Evolutionary conservation across 306 rosid genomes (phyloP), one percentile per base, ranked within the genome.

Genomic region (Inga leiocalycina): DNA sequence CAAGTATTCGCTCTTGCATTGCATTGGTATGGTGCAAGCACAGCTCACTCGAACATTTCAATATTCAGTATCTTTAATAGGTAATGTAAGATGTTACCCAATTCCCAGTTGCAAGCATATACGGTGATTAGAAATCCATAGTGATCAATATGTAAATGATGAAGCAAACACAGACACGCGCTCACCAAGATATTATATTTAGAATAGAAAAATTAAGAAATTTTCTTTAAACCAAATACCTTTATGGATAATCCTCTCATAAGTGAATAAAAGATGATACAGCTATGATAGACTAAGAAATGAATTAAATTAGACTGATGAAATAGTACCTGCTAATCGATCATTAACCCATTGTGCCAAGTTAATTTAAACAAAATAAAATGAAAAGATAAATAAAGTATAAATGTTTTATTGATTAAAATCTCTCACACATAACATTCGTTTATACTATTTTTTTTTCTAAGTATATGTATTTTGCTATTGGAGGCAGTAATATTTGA

Each of bases 1-100:
- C 90, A 30, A 89, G 80, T 59, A 82, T 54, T 54, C 64, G 71
- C 80, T 52, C 22, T 20, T 15, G 6, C 59, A 15, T 52, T 17
- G 59, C 59, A 15, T 49, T 12, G 17, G 17, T 2, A 12, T 3
- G 54, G 14, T 49, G 54, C 54, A 49, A 49, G 54, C 5, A 48
- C 54, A 13, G 43, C 43, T 39, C 43, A 5, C 43, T 39, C 43
- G 43, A 39, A 39, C 43, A 37, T 39, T 39, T 39, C 43, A 6
- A 39, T 39, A 39, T 6, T 39, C 43, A 39, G 43, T 39, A 39
- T 39, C 43, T 39, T 39, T 39, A 39, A 39, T 39, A 39, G 43
- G 43, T 39, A 39, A 39, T 39, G 43, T 6, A 1, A 39, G 43
- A 39, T 39, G 43, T 39, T 39, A 39, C 43, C 8, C 43, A 39